Evolutionary conservation across 495 filamentous ascomycete species (phyloP).

Genomic region (Jackrogersella multiformis): DNA sequence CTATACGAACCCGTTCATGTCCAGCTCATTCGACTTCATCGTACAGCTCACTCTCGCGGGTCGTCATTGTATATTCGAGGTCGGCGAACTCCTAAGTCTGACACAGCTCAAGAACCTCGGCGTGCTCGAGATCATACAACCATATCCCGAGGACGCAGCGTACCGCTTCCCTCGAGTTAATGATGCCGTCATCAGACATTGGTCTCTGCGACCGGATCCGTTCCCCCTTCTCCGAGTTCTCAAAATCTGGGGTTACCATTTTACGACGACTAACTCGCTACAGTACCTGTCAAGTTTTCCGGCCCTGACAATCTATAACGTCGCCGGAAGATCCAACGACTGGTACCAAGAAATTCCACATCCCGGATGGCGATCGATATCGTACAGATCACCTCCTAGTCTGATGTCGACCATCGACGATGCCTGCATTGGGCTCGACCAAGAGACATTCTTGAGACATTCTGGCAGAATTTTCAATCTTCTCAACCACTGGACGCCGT

Average conservation of each 20-base stretch:
- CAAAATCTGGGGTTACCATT: slow-evolving; percentile 31
- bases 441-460: too few species aligned
- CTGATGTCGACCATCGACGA: neutral
- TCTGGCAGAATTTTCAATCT: too few species aligned
- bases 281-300: slow-evolving; percentile 41
- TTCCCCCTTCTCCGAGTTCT: slow-evolving; percentile 48
- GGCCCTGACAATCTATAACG: slow-evolving; percentile 35
- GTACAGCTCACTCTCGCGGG: slow-evolving; percentile 42
- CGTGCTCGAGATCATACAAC: slow-evolving; percentile 46
- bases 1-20: slow-evolving; percentile 39
- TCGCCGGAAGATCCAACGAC: slow-evolving; percentile 28
- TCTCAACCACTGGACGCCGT: too few species aligned
- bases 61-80: slow-evolving; percentile 3
- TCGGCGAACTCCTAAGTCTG: slow-evolving; percentile 42
- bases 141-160: neutral
- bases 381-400: neutral
- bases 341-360: slow-evolving; percentile 9
- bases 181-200: slow-evolving; percentile 46
- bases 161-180: slow-evolving; percentile 20
- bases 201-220: slow-evolving; percentile 33
- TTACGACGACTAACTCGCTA: slow-evolving; percentile 36
- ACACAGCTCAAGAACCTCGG: slow-evolving; percentile 45
- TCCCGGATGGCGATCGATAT: slow-evolving; percentile 1
- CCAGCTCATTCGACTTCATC: slow-evolving; percentile 39
- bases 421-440: too few species aligned